Evolutionary conservation across 768 basidiomycete genomes (phyloP).

Genomic region (Psilocybe sp.): DNA sequence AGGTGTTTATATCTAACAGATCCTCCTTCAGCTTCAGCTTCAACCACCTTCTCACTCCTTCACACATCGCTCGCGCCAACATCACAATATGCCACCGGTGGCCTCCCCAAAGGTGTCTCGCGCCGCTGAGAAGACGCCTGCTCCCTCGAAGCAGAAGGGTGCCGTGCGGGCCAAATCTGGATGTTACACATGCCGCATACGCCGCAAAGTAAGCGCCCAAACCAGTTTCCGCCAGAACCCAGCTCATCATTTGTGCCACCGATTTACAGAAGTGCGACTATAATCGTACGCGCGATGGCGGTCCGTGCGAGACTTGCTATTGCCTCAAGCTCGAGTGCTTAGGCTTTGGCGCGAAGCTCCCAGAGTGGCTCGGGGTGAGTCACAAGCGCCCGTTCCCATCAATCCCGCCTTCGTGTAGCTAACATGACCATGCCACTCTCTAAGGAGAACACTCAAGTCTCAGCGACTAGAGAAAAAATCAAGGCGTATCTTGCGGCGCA

Average conservation of each 20-base stretch:
- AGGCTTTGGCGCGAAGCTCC: slow-evolving; percentile 82
- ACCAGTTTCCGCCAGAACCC: slow-evolving; percentile 4
- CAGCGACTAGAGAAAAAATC: slow-evolving; percentile 71
- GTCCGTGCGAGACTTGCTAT: slow-evolving; percentile 71
- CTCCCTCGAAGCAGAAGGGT: slow-evolving; percentile 61
- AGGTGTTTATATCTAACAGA: too few relatives aligned
- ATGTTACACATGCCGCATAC: slow-evolving; percentile 85
- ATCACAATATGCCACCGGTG: slow-evolving; percentile 19
- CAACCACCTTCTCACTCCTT: too few relatives aligned
- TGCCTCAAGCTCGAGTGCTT: slow-evolving; percentile 83
- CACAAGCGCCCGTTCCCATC: slow-evolving; percentile 3
- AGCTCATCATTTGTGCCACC: slow-evolving; percentile 1
- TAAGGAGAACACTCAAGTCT: slow-evolving; percentile 69
- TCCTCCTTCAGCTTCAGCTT: too few relatives aligned
- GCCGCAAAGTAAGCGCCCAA: slow-evolving; percentile 64
- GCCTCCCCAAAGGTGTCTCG: slow-evolving; percentile 40
- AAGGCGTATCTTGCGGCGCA: slow-evolving; percentile 76
- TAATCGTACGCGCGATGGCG: slow-evolving; percentile 43
- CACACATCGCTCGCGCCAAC: too few relatives aligned
- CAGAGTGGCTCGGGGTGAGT: slow-evolving; percentile 81
- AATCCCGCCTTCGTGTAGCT: not conserved
- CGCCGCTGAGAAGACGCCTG: slow-evolving; percentile 31
- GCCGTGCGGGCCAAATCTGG: slow-evolving; percentile 84
- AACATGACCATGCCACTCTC: slow-evolving; percentile 6
- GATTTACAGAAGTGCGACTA: slow-evolving; percentile 80